Evolutionary conservation across 257 asterid genomes (phyloP).

Genomic region (Vinca minor): DNA sequence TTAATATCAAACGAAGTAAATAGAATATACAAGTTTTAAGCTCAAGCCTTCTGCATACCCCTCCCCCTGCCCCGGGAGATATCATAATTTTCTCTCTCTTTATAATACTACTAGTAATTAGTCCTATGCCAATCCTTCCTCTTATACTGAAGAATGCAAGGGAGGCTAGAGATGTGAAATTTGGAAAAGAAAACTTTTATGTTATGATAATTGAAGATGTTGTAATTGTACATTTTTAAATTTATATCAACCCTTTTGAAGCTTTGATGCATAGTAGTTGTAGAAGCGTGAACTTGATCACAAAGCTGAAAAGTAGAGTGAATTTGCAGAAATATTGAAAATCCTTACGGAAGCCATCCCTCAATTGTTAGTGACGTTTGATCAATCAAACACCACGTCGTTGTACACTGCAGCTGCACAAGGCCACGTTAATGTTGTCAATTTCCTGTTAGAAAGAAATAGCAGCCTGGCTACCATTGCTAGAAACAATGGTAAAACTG

Average conservation of each 20-base stretch:
- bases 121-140: background rate
- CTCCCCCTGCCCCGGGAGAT: no score
- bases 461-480: conserved; percentile 56
- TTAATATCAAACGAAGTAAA: no score
- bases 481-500: conserved; percentile 65
- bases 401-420: conserved; percentile 64
- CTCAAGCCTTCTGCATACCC: no score
- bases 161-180: background rate
- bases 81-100: no score
- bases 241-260: background rate
- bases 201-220: background rate
- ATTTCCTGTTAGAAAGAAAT: conserved; percentile 49
- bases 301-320: background rate
- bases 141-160: background rate
- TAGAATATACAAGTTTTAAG: no score
- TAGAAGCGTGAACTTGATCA: background rate
- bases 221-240: background rate
- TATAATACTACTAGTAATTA: no score
- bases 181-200: background rate
- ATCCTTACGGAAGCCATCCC: conserved; percentile 55
- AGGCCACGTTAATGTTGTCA: conserved; percentile 57
- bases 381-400: conserved; percentile 62
- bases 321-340: conserved; percentile 45
- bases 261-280: background rate
- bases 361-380: conserved; percentile 56